phyloP scores from a whole-genome alignment of 192 early-diverging fungal species.

The Coemansia aciculifera region DNA sequence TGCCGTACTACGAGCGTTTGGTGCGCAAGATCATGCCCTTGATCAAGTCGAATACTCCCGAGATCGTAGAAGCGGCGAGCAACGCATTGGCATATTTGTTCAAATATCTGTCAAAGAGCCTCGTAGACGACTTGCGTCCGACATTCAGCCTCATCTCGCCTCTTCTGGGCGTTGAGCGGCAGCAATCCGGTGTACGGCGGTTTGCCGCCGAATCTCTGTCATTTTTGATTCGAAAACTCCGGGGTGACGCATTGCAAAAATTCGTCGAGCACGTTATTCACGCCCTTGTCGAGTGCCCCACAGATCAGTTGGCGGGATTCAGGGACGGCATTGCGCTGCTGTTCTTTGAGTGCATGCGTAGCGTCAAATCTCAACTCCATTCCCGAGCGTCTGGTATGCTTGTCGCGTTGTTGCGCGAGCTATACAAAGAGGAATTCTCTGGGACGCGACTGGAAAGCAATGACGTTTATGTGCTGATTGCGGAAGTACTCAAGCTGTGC shows the following conservation, averaged over 20 bases:
- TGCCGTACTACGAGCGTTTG: constrained; percentile 72
- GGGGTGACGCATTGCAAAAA: constrained; percentile 58
- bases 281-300: constrained; percentile 27
- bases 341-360: constrained; percentile 82
- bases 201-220: constrained; percentile 93
- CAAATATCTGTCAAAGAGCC: constrained; percentile 78
- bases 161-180: constrained; percentile 65
- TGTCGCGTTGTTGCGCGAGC: constrained; percentile 32
- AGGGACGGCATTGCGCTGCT: constrained; percentile 77
- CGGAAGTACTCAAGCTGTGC: constrained; percentile 38
- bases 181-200: constrained; percentile 75
- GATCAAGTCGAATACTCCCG: constrained; percentile 66
- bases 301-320: constrained; percentile 51
- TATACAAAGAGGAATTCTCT: constrained; percentile 29
- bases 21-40: constrained; percentile 65
- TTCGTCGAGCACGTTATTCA: constrained; percentile 68
- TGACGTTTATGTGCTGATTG: constrained; percentile 23
- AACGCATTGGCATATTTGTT: constrained; percentile 88
- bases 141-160: constrained; percentile 79
- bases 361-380: constrained; percentile 60
- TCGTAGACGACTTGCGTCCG: constrained; percentile 67
- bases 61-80: constrained; percentile 80
- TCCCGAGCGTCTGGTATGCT: constrained; percentile 56
- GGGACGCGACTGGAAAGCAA: constrained; percentile 24
- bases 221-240: constrained; percentile 81